Evolutionary conservation across 768 basidiomycete species (phyloP), one percentile per base, ranked within the genome.

Genomic region (Boletus rubescentipes): DNA sequence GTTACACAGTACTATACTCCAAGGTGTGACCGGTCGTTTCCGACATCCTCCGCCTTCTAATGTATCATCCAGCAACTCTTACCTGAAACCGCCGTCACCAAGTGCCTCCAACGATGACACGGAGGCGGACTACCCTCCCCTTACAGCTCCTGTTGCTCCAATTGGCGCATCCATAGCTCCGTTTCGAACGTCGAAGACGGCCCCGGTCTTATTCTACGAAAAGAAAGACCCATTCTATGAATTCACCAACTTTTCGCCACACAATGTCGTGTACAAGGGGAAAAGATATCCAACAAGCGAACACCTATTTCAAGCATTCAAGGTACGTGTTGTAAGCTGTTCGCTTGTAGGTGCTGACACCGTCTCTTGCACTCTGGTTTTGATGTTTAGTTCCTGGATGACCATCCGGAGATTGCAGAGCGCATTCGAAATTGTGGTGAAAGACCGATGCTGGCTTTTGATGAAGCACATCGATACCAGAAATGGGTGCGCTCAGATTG

Each of bases 281-380:
- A 85, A 82, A 63, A 75, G 70, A 49, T 90, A 89, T 63, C 85
- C 87, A 2, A 90, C 87, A 1, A 85, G 85, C 63, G 88, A 89
- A 64, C 88, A 89, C 67, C 77, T 89, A 11, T 89, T 87, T 62
- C 87, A 89, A 60, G 84, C 87, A 3, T 79, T 88, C 72, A 89
- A 87, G 66, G 85, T 84, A 50, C 11, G 67, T 47, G 10, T 41
- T 52, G 2, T 11, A 15, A 11, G 1, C 16, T 41, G 9, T 20
- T 23, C 10, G 21, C 8, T 49, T 30, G 9, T 26, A 23, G 8
- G 20, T 43, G 9, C 40, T 54, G 50, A 52, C 34, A 1, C 16
- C 53, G 30, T 1, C 29, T 21, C 38, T 42, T 41, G n/a, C 31
- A 45, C 55, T 47, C 30, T 55, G 42, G 16, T 26, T 10, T 46